A percentile compares a stretch with the other conserved stretches of the same genome.
These are phyloP conservation scores for Ormosia semicastrata DNA, from an alignment of 306 rosid genomes.

Conservation along the genomic window DNA sequence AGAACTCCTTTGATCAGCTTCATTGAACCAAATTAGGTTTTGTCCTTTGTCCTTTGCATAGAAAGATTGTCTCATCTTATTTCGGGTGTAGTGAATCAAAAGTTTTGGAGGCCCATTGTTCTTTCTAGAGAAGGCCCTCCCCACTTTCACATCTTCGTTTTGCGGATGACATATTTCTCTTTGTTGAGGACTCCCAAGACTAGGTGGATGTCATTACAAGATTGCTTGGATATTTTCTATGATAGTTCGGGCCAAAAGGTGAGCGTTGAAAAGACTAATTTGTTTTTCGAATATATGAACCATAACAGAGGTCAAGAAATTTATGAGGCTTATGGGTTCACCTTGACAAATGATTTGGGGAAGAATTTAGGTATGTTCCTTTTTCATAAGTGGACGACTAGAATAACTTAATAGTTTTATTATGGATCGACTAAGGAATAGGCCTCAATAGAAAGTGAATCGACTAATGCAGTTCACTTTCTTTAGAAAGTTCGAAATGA, in stretches of 20 bases:
- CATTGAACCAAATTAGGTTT: no score
- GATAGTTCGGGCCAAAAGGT: neutral
- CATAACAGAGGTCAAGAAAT: no score
- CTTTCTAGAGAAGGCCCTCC: neutral
- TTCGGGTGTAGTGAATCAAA: neutral
- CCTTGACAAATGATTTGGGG: neutral
- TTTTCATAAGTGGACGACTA: neutral
- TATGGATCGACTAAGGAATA: no score
- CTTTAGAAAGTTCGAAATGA: neutral
- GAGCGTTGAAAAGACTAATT: neutral
- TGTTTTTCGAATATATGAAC: no score
- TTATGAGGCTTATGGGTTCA: no score
- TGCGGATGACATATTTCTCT: neutral
- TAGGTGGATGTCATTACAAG: neutral
- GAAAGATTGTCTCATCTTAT: neutral
- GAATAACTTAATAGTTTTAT: neutral
- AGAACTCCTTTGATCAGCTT: no score
- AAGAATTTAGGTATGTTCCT: neutral
- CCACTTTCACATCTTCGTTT: neutral
- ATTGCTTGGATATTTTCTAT: neutral
- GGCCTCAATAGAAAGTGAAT: no score
- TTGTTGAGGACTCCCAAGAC: neutral
- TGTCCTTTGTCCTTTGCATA: no score
- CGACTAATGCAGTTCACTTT: neutral
- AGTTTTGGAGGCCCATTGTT: neutral